These are phyloP conservation scores for Vicia faba DNA, from an alignment of 306 rosid species.

Conservation along the genomic window DNA sequence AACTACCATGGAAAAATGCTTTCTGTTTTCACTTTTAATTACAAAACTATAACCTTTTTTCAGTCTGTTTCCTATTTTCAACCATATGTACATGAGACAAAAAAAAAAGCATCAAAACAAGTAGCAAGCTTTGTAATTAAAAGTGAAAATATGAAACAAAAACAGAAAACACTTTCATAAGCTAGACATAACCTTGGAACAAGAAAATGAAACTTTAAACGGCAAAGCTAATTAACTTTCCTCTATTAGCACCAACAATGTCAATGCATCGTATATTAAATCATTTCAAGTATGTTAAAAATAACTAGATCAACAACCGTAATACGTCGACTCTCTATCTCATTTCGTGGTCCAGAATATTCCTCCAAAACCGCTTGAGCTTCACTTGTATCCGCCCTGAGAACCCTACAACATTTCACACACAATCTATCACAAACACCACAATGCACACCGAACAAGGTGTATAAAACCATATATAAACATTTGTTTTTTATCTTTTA, in stretches of 20 bases:
- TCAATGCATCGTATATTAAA: constrained; percentile 20
- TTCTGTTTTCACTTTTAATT: background rate
- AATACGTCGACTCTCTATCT: constrained; percentile 68
- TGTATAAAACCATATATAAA: constrained; percentile 25
- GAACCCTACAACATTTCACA: constrained; percentile 56
- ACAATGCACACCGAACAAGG: constrained; percentile 31
- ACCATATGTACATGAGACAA: background rate
- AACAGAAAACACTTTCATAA: background rate
- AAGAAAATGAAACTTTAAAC: constrained; percentile 7
- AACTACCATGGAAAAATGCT: background rate
- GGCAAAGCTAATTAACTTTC: constrained; percentile 20
- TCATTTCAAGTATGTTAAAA: constrained; percentile 23
- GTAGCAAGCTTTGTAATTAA: background rate
- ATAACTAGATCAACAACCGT: constrained; percentile 56
- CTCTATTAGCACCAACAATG: constrained; percentile 27
- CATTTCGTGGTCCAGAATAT: constrained; percentile 77
- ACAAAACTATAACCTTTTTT: background rate
- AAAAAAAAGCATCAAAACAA: background rate
- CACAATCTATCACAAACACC: constrained; percentile 21
- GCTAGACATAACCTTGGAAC: background rate
- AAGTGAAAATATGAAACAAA: background rate
- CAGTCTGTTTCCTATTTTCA: background rate
- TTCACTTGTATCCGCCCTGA: constrained; percentile 57
- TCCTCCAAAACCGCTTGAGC: constrained; percentile 65
- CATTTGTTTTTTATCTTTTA: constrained; percentile 31